Conservation (phyloP, 208 protist genomes). For the Acanthamoeba healyi region DNA sequence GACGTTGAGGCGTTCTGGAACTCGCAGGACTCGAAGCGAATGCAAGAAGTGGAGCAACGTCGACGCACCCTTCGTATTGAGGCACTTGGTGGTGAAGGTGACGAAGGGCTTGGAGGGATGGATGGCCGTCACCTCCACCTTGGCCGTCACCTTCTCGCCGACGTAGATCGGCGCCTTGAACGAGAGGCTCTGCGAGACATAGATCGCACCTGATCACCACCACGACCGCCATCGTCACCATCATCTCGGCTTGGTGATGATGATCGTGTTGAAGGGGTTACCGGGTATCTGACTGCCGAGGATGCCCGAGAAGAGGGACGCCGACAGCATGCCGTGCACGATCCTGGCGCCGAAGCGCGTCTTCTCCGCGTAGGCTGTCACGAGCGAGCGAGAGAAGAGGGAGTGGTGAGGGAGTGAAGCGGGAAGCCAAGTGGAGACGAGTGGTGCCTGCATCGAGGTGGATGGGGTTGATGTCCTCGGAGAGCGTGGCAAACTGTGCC, state of each 20-base stretch:
- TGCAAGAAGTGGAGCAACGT: too few relatives aligned
- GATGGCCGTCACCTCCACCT: constrained; percentile 39
- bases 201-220: constrained; percentile 11
- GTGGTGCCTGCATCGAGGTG: not conserved
- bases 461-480: constrained; percentile 49
- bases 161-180: constrained; percentile 61
- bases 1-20: too few relatives aligned
- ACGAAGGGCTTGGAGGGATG: constrained; percentile 32
- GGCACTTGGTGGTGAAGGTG: constrained; percentile 43
- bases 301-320: constrained; percentile 58
- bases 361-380: constrained; percentile 25
- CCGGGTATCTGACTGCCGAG: constrained; percentile 38
- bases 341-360: not conserved
- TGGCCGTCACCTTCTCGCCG: constrained; percentile 35
- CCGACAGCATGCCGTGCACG: constrained; percentile 44
- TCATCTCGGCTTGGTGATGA: not conserved
- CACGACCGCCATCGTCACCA: not conserved
- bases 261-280: not conserved
- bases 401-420: not conserved
- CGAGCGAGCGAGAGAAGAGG: not conserved
- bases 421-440: not conserved
- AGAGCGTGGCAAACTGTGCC: constrained; percentile 15
- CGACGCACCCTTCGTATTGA: constrained; percentile 42
- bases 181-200: constrained; percentile 53
- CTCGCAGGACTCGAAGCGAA: too few relatives aligned